A percentile compares a stretch with the other conserved stretches of the same genome.
phyloP scores from a whole-genome alignment of 768 basidiomycete genomes.

The Naganishia kalamii region DNA sequence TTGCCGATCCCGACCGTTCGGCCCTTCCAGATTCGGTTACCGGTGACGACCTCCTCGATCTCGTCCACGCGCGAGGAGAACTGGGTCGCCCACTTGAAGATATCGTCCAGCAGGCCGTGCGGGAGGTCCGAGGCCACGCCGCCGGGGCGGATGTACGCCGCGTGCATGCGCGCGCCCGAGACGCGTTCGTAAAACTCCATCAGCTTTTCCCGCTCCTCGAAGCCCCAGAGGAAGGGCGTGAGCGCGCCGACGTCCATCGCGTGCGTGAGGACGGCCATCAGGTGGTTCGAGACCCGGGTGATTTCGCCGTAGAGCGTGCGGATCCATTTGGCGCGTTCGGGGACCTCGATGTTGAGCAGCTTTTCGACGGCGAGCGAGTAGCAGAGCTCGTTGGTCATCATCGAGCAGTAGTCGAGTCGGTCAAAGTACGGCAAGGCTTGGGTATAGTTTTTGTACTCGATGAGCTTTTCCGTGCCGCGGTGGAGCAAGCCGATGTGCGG shows the following conservation, averaged over 20 bases:
- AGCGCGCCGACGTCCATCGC: conserved; percentile 77
- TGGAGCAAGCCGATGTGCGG: conserved; percentile 88
- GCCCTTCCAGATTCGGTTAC: conserved; percentile 97
- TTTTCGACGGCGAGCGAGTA: conserved; percentile 98
- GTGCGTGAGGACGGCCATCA: conserved; percentile 87
- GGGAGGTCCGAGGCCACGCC: conserved; percentile 97
- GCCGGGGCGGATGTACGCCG: conserved; percentile 95
- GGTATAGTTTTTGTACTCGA: conserved; percentile 96
- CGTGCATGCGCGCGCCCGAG: conserved; percentile 91
- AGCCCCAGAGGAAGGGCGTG: conserved; percentile 98
- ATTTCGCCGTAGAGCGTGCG: conserved; percentile 95
- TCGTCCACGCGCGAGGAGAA: conserved; percentile 86
- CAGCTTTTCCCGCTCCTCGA: conserved; percentile 98
- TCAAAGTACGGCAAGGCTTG: conserved; percentile 99
- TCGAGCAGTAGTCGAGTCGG: conserved; percentile 96
- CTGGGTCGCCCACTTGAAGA: conserved; percentile 96
- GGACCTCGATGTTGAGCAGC: conserved; percentile 91
- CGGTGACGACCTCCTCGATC: conserved; percentile 95
- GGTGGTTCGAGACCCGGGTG: conserved; percentile 88
- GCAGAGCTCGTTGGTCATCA: conserved; percentile 99
- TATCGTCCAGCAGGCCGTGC: conserved; percentile 96
- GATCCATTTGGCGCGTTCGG: conserved; percentile 97
- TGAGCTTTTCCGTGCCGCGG: conserved; percentile 95
- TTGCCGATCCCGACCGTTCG: conserved; percentile 82
- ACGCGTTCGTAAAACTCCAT: conserved; percentile 99